Evolutionary conservation across 2,329 filamentous ascomycete genomes (phyloP).

Genomic region (Exophiala xenobiotica): DNA sequence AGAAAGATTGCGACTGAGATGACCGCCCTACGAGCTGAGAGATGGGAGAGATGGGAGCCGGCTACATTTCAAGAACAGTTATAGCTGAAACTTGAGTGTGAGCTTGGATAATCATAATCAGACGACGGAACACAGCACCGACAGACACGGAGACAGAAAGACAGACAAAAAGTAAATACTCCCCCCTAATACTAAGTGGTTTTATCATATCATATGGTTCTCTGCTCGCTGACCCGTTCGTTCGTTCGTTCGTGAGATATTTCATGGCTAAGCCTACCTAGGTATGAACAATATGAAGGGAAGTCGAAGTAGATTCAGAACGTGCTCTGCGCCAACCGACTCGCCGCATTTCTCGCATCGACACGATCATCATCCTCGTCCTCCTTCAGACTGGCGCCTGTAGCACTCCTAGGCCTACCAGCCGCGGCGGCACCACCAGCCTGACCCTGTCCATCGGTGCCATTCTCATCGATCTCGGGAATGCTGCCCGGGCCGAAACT

Average conservation of each 20-base stretch:
- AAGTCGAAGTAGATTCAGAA: slow-evolving; percentile 57
- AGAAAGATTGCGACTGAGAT: no score
- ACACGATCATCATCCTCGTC: slow-evolving; percentile 89
- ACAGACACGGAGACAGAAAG: no score
- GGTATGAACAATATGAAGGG: neutral
- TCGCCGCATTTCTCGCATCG: slow-evolving; percentile 93
- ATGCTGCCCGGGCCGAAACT: slow-evolving; percentile 58
- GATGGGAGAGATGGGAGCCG: neutral
- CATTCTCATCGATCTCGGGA: slow-evolving; percentile 61
- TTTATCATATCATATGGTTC: no score
- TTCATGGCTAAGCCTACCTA: neutral
- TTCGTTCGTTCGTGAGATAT: no score
- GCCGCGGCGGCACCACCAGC: slow-evolving; percentile 56
- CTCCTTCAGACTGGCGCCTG: slow-evolving; percentile 59
- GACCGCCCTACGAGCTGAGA: no score
- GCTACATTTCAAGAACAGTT: neutral
- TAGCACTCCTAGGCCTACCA: slow-evolving; percentile 34
- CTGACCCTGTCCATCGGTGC: slow-evolving; percentile 42
- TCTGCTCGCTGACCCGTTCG: no score
- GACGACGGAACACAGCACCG: no score
- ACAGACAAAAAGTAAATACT: no score
- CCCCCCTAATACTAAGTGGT: no score
- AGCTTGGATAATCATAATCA: neutral
- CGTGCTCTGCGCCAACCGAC: slow-evolving; percentile 87
- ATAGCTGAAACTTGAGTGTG: neutral